Percentiles rank a stretch among this genome's conserved stretches.
These are phyloP conservation scores for Kodamaea anthophila DNA, from an alignment of 1,139 yeast species.

Conservation along the genomic window DNA sequence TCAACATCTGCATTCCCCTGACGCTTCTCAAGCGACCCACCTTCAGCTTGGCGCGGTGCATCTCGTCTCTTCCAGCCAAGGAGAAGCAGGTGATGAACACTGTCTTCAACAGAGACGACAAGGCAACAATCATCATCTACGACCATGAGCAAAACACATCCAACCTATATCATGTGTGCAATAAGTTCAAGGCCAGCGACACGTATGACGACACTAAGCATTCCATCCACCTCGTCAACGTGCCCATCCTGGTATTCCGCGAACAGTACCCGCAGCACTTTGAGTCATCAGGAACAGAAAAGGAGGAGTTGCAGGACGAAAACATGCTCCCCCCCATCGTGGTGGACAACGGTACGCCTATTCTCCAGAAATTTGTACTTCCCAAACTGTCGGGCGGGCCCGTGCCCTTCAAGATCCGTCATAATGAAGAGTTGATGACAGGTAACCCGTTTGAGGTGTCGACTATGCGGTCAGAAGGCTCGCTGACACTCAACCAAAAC, in stretches of 20 bases:
- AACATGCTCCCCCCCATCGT: constrained; percentile 9
- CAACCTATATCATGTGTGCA: constrained; percentile 39
- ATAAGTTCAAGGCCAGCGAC: constrained; percentile 37
- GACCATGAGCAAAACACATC: constrained; percentile 29
- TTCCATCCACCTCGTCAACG: constrained; percentile 25
- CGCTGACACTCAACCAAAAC: constrained; percentile 12
- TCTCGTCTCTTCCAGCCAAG: constrained; percentile 48
- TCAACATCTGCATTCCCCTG: constrained; percentile 72
- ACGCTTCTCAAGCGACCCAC: constrained; percentile 66
- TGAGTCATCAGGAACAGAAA: constrained; percentile 7
- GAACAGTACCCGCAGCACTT: constrained; percentile 15
- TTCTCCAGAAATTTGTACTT: constrained; percentile 24
- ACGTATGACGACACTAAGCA: constrained; percentile 21
- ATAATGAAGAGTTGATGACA: constrained; percentile 29
- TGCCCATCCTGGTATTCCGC: constrained; percentile 28
- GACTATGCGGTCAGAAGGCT: constrained; percentile 4
- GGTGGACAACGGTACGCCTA: constrained; percentile 16
- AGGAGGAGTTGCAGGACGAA: constrained; percentile 2
- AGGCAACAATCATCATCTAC: constrained; percentile 22
- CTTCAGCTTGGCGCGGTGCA: constrained; percentile 50
- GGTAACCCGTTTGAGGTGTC: constrained; percentile 17
- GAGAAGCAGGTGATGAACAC: constrained; percentile 29
- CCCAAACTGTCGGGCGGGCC: constrained; percentile 16
- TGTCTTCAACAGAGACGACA: constrained; percentile 8
- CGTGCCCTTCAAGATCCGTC: constrained; percentile 29